Evolutionary conservation across 1,284 basidiomycete species (phyloP).

Genomic region (Trichosporon sp.): DNA sequence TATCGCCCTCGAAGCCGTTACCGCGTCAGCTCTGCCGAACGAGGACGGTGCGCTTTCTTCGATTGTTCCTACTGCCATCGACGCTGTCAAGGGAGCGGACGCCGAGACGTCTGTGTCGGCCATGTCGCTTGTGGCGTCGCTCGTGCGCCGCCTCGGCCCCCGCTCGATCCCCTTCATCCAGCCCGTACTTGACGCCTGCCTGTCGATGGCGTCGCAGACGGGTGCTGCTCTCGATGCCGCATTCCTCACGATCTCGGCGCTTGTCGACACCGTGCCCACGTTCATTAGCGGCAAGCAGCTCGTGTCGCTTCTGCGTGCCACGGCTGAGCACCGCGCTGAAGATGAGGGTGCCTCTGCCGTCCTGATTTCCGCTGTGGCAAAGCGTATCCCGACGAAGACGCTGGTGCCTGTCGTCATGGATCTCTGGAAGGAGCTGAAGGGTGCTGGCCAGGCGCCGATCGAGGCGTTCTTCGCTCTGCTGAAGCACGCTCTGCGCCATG

Average conservation of each 20-base stretch:
- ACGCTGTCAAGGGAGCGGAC: slow-evolving; percentile 49
- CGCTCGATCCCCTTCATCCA: slow-evolving; percentile 78
- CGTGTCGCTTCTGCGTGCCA: slow-evolving; percentile 41
- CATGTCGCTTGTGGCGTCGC: slow-evolving; percentile 55
- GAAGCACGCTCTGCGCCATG: slow-evolving; percentile 61
- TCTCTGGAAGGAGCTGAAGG: slow-evolving; percentile 45
- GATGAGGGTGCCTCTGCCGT: slow-evolving; percentile 23
- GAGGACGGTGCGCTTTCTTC: slow-evolving; percentile 65
- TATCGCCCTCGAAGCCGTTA: slow-evolving; percentile 59
- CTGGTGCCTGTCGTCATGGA: slow-evolving; percentile 61
- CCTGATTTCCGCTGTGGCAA: slow-evolving; percentile 59
- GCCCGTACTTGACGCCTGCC: slow-evolving; percentile 61
- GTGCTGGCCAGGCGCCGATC: slow-evolving; percentile 28
- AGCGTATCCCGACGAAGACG: slow-evolving; percentile 63
- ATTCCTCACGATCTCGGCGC: slow-evolving; percentile 31
- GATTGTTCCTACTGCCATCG: slow-evolving; percentile 59
- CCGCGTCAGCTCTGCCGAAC: slow-evolving; percentile 56
- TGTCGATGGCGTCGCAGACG: slow-evolving; percentile 47
- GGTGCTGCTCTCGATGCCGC: slow-evolving; percentile 22
- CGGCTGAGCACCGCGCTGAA: slow-evolving; percentile 33
- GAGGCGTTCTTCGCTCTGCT: slow-evolving; percentile 63
- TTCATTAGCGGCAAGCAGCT: slow-evolving; percentile 51
- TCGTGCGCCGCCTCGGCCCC: slow-evolving; percentile 64
- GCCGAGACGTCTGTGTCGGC: slow-evolving; percentile 53
- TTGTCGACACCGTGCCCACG: slow-evolving; percentile 48